Base-by-base conservation (phyloP, 257 asterid species). In the Handroanthus guayacan region DNA sequence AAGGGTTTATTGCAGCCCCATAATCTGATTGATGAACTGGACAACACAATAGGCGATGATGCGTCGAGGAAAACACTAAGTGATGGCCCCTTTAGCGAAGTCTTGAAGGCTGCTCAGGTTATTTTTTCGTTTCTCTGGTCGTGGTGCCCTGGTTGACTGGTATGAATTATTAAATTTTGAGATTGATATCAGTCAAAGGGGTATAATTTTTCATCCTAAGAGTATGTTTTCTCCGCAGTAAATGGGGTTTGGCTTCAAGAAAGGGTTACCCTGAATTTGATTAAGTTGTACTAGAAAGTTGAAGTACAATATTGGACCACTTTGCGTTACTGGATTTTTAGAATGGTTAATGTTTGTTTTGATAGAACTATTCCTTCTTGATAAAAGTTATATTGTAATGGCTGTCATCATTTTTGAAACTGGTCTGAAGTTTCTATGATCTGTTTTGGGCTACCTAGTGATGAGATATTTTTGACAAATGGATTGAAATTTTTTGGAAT, bases 1-100 rank as follows among this genome's bases (percentile, higher is more conserved):
- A 95, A 95, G 86, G 82, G 98, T 73, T 85, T 95, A 67, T 75
- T 95, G 83, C 99, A 95, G 80, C 92, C 99, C 20, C 99, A 93
- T 81, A 83, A 80, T 78, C 83, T 95, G 83, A 74, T 95, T 60
- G 98, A 95, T 80, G 98, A 95, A 78, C 84, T 95, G 41, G 96
- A 95, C 13, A 91, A 82, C 78, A 56, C 86, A 5, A 55, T 84
- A 13, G 86, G 89, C 25, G 89, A 80, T 65, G 94, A 89, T 52
- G 47, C 86, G 48, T 78, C 86, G 1, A 82, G 69, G 63, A 65
- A 52, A 37, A 85, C 82, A 72, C 92, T 95, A 61, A 77, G 87
- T 2, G 96, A 91, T 9, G 97, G 98, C 20, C 95, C 97, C 71
- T 95, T 95, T 63, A 57, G 87, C 72, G 98, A 95, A 82, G 88